phyloP scores from a whole-genome alignment of 441 rosid species.

The Lepidium campestre region DNA sequence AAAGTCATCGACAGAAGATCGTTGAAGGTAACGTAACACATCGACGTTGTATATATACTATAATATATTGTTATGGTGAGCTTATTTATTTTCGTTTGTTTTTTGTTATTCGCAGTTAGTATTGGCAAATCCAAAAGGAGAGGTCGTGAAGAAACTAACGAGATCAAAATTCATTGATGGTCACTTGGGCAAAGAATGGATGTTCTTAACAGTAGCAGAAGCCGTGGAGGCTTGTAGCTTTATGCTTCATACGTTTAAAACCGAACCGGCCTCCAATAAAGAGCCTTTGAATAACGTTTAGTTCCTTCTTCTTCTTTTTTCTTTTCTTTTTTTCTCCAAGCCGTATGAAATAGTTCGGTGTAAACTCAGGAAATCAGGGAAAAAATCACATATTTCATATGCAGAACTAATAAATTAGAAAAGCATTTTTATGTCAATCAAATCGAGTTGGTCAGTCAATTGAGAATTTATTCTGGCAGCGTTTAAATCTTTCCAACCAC shows the following conservation, averaged over 20 bases:
- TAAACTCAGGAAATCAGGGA: neutral
- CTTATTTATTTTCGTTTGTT: too few species aligned
- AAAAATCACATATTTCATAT: neutral
- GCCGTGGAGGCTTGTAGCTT: slow-evolving; percentile 80
- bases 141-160: slow-evolving; percentile 85
- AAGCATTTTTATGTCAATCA: too few species aligned
- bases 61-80: too few species aligned
- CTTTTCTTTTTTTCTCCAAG: too few species aligned
- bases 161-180: slow-evolving; percentile 61
- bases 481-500: too few species aligned
- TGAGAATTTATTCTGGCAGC: too few species aligned
- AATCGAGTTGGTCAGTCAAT: too few species aligned
- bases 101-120: slow-evolving; percentile 44
- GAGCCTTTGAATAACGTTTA: slow-evolving; percentile 51
- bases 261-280: slow-evolving; percentile 26
- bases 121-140: slow-evolving; percentile 90
- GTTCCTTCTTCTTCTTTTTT: neutral
- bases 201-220: slow-evolving; percentile 77
- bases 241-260: slow-evolving; percentile 59
- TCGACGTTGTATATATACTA: too few species aligned
- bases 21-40: slow-evolving; percentile 48
- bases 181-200: slow-evolving; percentile 67
- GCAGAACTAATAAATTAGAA: too few species aligned
- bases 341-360: neutral
- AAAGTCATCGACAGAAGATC: slow-evolving; percentile 56